phyloP scores from a whole-genome alignment of 139 green algal genomes.

The Auxenochlorella protothecoides region DNA sequence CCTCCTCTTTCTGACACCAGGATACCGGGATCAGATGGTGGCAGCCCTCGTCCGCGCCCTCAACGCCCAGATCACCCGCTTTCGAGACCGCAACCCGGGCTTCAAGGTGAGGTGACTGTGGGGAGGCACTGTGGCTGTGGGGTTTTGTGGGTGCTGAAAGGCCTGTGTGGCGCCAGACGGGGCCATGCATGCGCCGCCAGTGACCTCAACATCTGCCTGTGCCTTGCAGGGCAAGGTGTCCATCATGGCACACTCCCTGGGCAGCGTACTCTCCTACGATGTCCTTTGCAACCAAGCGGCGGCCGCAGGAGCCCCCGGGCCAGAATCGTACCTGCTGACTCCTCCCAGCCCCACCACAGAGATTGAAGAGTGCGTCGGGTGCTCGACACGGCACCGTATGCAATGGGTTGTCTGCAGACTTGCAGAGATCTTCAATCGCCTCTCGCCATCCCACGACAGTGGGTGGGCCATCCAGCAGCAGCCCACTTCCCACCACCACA shows the following conservation, averaged over 20 bases:
- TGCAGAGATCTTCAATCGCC: too few species aligned
- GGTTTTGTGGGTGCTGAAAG: neutral
- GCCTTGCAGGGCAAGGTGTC: conserved; percentile 32
- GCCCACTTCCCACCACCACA: too few species aligned
- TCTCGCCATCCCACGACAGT: too few species aligned
- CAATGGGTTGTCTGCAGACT: too few species aligned
- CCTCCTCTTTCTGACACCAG: conserved; percentile 62
- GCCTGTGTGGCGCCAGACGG: too few species aligned
- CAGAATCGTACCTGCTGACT: too few species aligned
- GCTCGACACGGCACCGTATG: too few species aligned
- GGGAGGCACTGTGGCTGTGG: neutral
- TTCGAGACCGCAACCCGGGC: conserved; percentile 48
- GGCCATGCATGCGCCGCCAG: too few species aligned
- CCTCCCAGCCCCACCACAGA: too few species aligned
- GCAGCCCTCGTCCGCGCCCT: conserved; percentile 38
- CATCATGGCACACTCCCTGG: conserved; percentile 60
- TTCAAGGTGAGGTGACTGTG: conserved; percentile 38
- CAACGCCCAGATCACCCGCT: conserved; percentile 43
- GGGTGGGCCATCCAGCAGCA: too few species aligned
- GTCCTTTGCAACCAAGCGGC: conserved; percentile 56
- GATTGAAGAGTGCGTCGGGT: too few species aligned
- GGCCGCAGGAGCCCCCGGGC: neutral
- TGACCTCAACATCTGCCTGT: neutral
- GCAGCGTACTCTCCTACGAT: conserved; percentile 60
- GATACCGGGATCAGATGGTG: conserved; percentile 52